These are phyloP conservation scores for Durio zibethinus DNA, from an alignment of 345 rosid genomes.

Conservation along the genomic window DNA sequence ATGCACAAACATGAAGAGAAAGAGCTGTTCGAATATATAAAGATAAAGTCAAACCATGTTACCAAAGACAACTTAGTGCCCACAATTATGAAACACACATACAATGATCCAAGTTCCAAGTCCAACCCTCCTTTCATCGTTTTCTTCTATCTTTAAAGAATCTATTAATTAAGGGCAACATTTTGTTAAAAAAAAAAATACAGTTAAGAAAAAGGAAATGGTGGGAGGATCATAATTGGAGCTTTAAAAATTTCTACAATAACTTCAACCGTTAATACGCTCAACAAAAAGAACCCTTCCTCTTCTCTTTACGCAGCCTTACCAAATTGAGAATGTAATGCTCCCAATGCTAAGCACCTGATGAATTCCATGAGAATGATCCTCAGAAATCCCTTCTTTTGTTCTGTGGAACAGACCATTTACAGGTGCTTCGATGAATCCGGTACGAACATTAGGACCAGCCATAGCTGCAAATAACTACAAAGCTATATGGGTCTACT, in stretches of 20 bases:
- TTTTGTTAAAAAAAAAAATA: background rate
- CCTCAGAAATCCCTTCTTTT: background rate
- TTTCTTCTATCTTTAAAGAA: too few relatives aligned
- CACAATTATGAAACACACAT: too few relatives aligned
- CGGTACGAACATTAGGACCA: constrained; percentile 82
- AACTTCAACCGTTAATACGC: background rate
- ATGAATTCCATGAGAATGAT: background rate
- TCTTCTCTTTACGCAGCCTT: background rate
- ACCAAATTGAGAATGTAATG: background rate
- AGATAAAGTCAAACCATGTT: background rate
- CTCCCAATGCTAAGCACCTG: background rate
- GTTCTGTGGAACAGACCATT: constrained; percentile 42
- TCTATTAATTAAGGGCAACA: background rate
- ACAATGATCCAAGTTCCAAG: too few relatives aligned
- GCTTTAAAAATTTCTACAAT: background rate
- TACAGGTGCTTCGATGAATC: constrained; percentile 90
- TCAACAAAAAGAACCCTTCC: background rate
- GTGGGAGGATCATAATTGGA: background rate
- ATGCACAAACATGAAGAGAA: too few relatives aligned
- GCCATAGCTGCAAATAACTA: constrained; percentile 83
- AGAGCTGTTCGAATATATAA: too few relatives aligned
- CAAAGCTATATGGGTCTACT: constrained; percentile 81
- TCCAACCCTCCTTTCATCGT: too few relatives aligned
- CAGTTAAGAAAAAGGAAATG: background rate
- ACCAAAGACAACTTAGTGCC: too few relatives aligned